Evolutionary conservation across 2,329 filamentous ascomycete species (phyloP), one percentile per base, ranked within the genome.

Genomic region (Chaetothyriales sp.): DNA sequence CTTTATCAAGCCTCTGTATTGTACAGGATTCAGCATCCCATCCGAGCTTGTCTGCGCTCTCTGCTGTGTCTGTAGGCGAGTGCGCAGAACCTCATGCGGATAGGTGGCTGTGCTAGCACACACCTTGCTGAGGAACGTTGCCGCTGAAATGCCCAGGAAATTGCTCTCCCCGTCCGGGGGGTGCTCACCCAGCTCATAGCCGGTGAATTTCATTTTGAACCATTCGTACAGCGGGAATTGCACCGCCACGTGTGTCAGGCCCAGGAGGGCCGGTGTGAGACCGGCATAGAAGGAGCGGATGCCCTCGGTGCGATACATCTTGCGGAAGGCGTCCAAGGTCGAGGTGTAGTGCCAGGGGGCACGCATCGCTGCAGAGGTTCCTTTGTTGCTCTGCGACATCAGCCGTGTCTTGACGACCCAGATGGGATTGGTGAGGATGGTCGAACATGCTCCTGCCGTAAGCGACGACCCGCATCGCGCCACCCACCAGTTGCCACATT

Each of bases 331-430:
- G 69, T 98, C 92, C 49, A 88, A 71, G 1, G 92, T 96, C 52
- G 82, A 87, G 58, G 75, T 79, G 68, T 98, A 98, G 64, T 95
- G 85, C 87, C 89, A 96, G 66, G 72, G 63, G 64, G 72, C 63
- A 68, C 72, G 66, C 63, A 68, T 64, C 66, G 72, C 63, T 65
- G 75, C 64, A 62, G 69, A 73, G 28, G 68, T 74, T 57, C 76
- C 72, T 54, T 70, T 73, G 39, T 73, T 66, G 57, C 78, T 81
- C 70, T 96, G 92, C 39, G 92, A 95, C 92, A 96, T 96, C 60
- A 98, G 78, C 59, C 92, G 78, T 47, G 92, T 98, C 70, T 98
- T 98, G 71, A 98, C 95, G 39, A 98, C 92, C 92, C 92, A 98
- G 54, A 98, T 98, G 0, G 92, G 92, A 66, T 96, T 98, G 20